These are phyloP conservation scores for Stellera chamaejasme DNA, from an alignment of 345 rosid species.

Conservation along the genomic window DNA sequence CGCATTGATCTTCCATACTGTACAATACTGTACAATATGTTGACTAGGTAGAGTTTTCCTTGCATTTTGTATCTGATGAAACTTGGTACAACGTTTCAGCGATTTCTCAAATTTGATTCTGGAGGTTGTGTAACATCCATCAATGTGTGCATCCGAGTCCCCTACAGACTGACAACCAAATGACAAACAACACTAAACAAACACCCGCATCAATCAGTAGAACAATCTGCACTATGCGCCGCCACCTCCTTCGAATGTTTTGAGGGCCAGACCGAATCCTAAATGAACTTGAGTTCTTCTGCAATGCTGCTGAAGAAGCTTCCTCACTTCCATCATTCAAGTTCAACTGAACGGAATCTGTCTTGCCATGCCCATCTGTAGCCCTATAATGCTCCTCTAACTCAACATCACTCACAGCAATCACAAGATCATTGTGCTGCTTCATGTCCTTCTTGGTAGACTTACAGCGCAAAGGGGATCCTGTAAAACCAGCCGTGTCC, in stretches of 20 bases:
- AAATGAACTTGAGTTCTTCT: slow-evolving; percentile 57
- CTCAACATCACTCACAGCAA: slow-evolving; percentile 52
- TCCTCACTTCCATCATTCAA: slow-evolving; percentile 31
- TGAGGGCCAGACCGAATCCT: slow-evolving; percentile 52
- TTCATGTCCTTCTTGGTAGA: slow-evolving; percentile 55
- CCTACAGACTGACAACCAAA: slow-evolving; percentile 62
- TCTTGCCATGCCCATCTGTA: slow-evolving; percentile 35
- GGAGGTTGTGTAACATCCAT: background rate
- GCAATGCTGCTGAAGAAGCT: slow-evolving; percentile 33
- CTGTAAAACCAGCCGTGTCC: slow-evolving; percentile 46
- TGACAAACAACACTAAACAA: slow-evolving; percentile 48
- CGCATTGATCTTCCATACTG: no score
- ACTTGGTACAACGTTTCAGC: no score
- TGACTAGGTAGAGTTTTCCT: no score
- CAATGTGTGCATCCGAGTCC: slow-evolving; percentile 44
- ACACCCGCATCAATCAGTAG: slow-evolving; percentile 72
- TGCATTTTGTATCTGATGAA: no score
- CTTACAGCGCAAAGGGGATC: slow-evolving; percentile 67
- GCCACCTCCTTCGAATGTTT: slow-evolving; percentile 57
- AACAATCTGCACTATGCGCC: slow-evolving; percentile 60
- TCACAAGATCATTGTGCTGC: slow-evolving; percentile 57
- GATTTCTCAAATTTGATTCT: no score
- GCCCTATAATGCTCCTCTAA: slow-evolving; percentile 56
- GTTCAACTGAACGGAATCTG: slow-evolving; percentile 28
- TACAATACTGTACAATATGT: no score